Evolutionary conservation across 2,329 filamentous ascomycete species (phyloP).

Genomic region (Hypoxylon rubiginosum): DNA sequence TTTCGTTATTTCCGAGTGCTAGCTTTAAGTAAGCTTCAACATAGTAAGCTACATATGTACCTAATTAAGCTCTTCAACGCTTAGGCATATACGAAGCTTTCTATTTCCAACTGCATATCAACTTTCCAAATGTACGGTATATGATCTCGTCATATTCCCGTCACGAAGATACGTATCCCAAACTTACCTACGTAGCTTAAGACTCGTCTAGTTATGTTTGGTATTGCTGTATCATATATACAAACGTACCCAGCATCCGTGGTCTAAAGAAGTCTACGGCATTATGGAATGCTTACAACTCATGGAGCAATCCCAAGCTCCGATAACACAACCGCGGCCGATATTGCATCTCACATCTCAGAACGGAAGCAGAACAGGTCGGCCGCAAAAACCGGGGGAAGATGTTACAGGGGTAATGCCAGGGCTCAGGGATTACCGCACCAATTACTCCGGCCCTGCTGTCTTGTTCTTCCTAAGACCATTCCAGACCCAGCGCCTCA

Average conservation of each 20-base stretch:
- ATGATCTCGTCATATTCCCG: constrained; percentile 26
- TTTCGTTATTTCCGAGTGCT: constrained; percentile 1
- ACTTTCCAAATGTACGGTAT: too few relatives aligned
- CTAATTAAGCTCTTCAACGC: not conserved
- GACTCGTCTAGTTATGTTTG: constrained; percentile 8
- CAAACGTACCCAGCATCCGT: not conserved
- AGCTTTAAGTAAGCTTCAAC: not conserved
- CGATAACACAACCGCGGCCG: constrained; percentile 27
- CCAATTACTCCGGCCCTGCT: constrained; percentile 35
- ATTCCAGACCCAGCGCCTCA: constrained; percentile 16
- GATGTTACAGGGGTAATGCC: constrained; percentile 28
- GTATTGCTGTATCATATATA: constrained; percentile 6
- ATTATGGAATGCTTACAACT: not conserved
- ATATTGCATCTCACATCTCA: constrained; percentile 20
- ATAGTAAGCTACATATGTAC: not conserved
- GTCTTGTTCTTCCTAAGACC: constrained; percentile 3
- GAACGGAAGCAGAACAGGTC: constrained; percentile 27
- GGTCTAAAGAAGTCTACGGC: not conserved
- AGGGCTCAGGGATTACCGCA: constrained; percentile 40
- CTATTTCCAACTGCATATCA: not conserved
- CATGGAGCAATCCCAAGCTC: constrained; percentile 20
- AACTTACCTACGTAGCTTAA: constrained; percentile 9
- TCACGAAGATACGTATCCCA: constrained; percentile 28
- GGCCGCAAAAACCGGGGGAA: constrained; percentile 17
- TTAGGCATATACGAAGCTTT: not conserved